A percentile compares a stretch with the other conserved stretches of the same genome.
Evolutionary conservation across 805 yeast species (phyloP).

Genomic region (Monosporozyma siamensis): DNA sequence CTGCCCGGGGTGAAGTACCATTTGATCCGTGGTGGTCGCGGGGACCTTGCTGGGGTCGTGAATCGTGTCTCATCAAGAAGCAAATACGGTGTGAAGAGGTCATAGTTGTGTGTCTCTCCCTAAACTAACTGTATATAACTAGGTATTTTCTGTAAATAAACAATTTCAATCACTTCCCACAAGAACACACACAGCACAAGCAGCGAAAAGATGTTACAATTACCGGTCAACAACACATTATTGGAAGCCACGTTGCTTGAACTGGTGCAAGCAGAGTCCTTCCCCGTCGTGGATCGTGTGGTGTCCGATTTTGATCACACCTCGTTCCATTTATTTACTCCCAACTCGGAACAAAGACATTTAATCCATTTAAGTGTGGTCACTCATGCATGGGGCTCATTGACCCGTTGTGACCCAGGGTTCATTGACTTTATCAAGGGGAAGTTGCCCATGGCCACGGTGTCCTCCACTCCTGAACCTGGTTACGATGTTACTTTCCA

Average conservation of each 20-base stretch:
- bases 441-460: too few relatives aligned
- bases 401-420: conserved; percentile 11
- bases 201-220: conserved; percentile 74
- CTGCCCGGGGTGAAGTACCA: conserved; percentile 96
- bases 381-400: conserved; percentile 28
- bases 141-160: not conserved
- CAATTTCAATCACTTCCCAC: not conserved
- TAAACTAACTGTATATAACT: too few relatives aligned
- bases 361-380: conserved; percentile 22
- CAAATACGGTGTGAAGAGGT: conserved; percentile 89
- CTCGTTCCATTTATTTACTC: conserved; percentile 81
- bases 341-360: conserved; percentile 48
- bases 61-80: conserved; percentile 84
- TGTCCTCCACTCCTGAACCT: too few relatives aligned
- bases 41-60: conserved; percentile 91
- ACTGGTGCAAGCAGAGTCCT: conserved; percentile 23
- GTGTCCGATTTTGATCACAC: conserved; percentile 95
- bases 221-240: conserved; percentile 76
- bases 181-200: too few relatives aligned
- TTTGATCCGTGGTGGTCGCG: conserved; percentile 74
- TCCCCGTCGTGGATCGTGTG: conserved; percentile 60
- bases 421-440: too few relatives aligned
- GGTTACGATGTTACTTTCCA: conserved; percentile 4
- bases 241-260: conserved; percentile 73
- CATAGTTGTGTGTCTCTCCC: too few relatives aligned